A percentile compares a stretch with the other conserved stretches of the same genome.
phyloP scores from a whole-genome alignment of 2,329 filamentous ascomycete species.

The Rachicladosporium sp. region DNA sequence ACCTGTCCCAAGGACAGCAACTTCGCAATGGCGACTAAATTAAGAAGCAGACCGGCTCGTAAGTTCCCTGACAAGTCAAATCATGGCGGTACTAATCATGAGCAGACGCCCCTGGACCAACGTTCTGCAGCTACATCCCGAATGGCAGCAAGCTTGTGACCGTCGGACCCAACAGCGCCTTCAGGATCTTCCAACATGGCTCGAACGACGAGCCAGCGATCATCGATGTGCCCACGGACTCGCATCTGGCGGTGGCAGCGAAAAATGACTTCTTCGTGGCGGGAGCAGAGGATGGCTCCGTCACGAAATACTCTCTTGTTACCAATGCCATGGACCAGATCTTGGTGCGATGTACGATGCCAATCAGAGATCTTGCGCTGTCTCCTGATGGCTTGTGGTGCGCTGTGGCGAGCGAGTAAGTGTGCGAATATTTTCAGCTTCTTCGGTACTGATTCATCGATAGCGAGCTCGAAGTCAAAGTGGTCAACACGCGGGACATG shows the following conservation, averaged over 20 bases:
- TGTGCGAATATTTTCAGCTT: not conserved
- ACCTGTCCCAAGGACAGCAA: too few species aligned
- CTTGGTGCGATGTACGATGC: constrained; percentile 70
- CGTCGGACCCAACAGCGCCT: constrained; percentile 84
- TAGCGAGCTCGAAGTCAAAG: constrained; percentile 74
- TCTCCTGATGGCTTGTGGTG: constrained; percentile 76
- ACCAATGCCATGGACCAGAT: constrained; percentile 66
- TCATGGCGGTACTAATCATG: not conserved
- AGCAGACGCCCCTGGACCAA: constrained; percentile 69
- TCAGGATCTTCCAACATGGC: constrained; percentile 82
- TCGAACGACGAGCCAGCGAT: constrained; percentile 86
- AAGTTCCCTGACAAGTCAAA: constrained; percentile 14
- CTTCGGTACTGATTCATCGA: constrained; percentile 10
- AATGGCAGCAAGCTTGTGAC: constrained; percentile 80
- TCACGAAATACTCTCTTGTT: constrained; percentile 78
- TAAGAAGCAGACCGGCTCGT: constrained; percentile 51
- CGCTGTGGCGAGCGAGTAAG: constrained; percentile 82
- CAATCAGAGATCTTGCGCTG: constrained; percentile 74
- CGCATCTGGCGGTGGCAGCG: constrained; percentile 67
- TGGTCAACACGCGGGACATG: constrained; percentile 73
- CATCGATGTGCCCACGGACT: constrained; percentile 81
- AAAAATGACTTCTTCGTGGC: constrained; percentile 74
- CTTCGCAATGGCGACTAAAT: constrained; percentile 28
- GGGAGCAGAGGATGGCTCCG: constrained; percentile 89
- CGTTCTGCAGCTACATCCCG: constrained; percentile 78